Evolutionary conservation across 495 filamentous ascomycete species (phyloP).

Genomic region (Pyronema domesticum): DNA sequence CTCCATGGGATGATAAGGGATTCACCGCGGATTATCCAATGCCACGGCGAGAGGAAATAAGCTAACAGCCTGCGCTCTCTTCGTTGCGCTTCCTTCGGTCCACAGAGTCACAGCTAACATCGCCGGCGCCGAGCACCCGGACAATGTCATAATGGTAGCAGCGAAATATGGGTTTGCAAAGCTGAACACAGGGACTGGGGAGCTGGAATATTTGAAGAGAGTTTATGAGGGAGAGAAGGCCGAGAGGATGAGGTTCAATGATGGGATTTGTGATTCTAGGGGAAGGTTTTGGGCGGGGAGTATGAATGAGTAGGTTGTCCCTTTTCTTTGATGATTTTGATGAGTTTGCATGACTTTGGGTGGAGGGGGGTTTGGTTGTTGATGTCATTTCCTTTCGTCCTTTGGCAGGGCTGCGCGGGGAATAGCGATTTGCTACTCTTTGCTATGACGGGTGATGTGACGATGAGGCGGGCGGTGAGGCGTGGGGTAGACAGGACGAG

Average conservation of each 20-base stretch:
- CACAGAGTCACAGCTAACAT: slow-evolving; percentile 65
- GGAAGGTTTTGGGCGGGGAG: slow-evolving; percentile 79
- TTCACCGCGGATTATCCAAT: neutral
- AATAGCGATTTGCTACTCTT: too few species aligned
- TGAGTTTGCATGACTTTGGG: too few species aligned
- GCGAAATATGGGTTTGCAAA: slow-evolving; percentile 68
- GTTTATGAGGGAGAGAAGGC: slow-evolving; percentile 29
- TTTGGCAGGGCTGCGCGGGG: too few species aligned
- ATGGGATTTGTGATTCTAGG: slow-evolving; percentile 62
- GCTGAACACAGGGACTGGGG: slow-evolving; percentile 47
- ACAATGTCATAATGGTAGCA: slow-evolving; percentile 36
- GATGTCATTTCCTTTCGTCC: too few species aligned
- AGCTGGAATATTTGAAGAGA: slow-evolving; percentile 42
- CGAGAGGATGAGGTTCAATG: slow-evolving; percentile 47
- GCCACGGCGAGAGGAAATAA: neutral
- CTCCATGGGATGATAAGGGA: too few species aligned
- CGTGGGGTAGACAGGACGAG: too few species aligned
- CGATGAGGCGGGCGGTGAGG: too few species aligned
- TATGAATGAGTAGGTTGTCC: slow-evolving; percentile 50
- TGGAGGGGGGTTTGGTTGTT: too few species aligned
- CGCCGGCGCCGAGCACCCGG: slow-evolving; percentile 37
- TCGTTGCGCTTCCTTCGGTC: neutral
- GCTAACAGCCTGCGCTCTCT: neutral
- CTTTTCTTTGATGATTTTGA: neutral
- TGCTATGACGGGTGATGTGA: too few species aligned